phyloP scores from a whole-genome alignment of 176 grass and related monocot species.

The Oryza punctata region DNA sequence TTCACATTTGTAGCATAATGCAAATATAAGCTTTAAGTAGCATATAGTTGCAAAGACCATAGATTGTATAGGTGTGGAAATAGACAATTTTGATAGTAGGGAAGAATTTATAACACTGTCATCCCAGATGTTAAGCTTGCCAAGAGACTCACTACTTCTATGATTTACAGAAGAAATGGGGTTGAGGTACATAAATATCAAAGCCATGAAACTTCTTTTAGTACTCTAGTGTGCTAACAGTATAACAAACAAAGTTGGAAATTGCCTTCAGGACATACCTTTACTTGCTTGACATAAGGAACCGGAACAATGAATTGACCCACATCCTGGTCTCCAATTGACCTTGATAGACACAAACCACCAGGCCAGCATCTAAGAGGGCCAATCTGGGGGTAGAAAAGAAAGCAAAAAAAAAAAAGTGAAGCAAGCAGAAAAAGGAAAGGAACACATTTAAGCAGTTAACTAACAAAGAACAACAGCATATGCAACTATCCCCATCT shows the following conservation, averaged over 20 bases:
- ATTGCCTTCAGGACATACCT: slow-evolving; percentile 50
- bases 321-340: slow-evolving; percentile 94
- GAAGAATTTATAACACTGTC: not conserved
- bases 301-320: slow-evolving; percentile 96
- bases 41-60: not conserved
- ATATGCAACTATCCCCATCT: slow-evolving; percentile 52
- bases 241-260: not conserved
- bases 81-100: not conserved
- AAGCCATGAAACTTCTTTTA: slow-evolving; percentile 5
- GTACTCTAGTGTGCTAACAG: not conserved
- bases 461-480: not conserved
- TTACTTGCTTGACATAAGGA: slow-evolving; percentile 95
- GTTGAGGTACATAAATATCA: slow-evolving; percentile 11
- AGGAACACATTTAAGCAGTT: not conserved
- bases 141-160: not conserved
- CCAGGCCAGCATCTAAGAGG: slow-evolving; percentile 98
- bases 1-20: not conserved
- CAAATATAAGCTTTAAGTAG: not conserved
- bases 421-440: slow-evolving; percentile 21
- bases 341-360: slow-evolving; percentile 94
- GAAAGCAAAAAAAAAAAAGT: slow-evolving; percentile 12
- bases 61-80: not conserved
- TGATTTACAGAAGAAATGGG: not conserved
- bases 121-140: not conserved
- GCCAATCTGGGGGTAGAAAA: slow-evolving; percentile 65